These are phyloP conservation scores for Trametes elegans DNA, from an alignment of 768 basidiomycete genomes.

Conservation along the genomic window DNA sequence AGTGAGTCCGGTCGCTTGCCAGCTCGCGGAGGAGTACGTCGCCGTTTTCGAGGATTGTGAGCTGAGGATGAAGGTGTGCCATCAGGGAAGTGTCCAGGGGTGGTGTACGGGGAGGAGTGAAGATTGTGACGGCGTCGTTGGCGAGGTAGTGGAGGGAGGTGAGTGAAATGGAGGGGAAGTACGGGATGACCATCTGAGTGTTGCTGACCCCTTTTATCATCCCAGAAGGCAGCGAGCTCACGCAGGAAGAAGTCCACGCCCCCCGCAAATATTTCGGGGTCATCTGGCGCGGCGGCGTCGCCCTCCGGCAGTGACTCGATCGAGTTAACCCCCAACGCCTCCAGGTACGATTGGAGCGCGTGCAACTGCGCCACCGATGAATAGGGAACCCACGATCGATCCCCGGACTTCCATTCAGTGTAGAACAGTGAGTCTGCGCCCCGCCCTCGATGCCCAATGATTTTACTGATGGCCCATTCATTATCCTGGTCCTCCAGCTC, in stretches of 20 bases:
- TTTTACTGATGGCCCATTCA: constrained; percentile 29
- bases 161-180: too few species aligned
- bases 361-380: constrained; percentile 21
- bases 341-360: constrained; percentile 23
- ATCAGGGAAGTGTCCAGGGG: too few species aligned
- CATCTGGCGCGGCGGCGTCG: background rate
- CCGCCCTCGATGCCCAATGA: constrained; percentile 27
- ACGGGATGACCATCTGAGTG: background rate
- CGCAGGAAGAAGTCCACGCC: background rate
- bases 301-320: background rate
- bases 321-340: constrained; percentile 19
- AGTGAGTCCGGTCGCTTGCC: background rate
- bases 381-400: constrained; percentile 35
- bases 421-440: constrained; percentile 30
- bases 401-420: constrained; percentile 34
- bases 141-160: too few species aligned
- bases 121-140: too few species aligned
- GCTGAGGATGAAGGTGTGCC: too few species aligned
- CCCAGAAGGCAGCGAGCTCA: background rate
- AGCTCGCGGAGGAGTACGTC: background rate
- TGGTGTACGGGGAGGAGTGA: too few species aligned
- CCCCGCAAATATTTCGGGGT: constrained; percentile 7
- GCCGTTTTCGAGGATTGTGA: too few species aligned
- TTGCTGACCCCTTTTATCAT: background rate
- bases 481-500: constrained; percentile 21